Percentiles rank a stretch among this genome's conserved stretches.
These are phyloP conservation scores for Fraxinus floribunda DNA, from an alignment of 305 asterid species.

Conservation along the genomic window DNA sequence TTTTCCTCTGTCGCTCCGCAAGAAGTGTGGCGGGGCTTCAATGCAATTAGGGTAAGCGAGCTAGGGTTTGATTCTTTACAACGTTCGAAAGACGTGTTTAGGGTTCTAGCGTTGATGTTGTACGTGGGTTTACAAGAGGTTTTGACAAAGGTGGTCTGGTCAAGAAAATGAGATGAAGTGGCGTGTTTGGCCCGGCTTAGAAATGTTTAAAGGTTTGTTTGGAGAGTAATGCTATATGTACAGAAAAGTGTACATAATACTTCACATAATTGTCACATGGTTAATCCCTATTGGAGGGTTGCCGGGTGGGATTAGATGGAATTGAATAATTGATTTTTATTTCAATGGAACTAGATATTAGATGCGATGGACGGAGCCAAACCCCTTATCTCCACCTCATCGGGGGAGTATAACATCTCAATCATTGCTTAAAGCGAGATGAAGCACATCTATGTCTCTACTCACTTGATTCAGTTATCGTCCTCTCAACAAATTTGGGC, in stretches of 20 bases:
- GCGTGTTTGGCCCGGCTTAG: not conserved
- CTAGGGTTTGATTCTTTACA: slow-evolving; percentile 34
- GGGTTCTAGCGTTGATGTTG: not conserved
- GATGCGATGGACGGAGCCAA: not conserved
- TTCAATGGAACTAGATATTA: not conserved
- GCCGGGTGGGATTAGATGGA: too few relatives aligned
- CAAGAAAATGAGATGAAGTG: not conserved
- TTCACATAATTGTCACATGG: too few relatives aligned
- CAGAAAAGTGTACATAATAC: too few relatives aligned
- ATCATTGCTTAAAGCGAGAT: too few relatives aligned
- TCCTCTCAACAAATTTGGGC: too few relatives aligned
- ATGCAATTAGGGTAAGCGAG: slow-evolving; percentile 22
- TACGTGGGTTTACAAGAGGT: not conserved
- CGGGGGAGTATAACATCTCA: too few relatives aligned
- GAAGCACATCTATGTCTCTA: too few relatives aligned
- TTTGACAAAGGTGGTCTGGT: not conserved
- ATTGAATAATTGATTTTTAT: too few relatives aligned
- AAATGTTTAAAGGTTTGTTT: not conserved
- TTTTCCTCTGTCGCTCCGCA: slow-evolving; percentile 33
- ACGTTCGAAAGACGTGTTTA: not conserved
- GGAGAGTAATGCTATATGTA: not conserved
- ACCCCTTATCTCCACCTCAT: not conserved
- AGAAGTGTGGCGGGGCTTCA: slow-evolving; percentile 52
- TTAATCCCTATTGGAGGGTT: too few relatives aligned
- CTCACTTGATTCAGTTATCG: too few relatives aligned